phyloP scores from a whole-genome alignment of 2,329 filamentous ascomycete species.

The Aspergillus tanneri region DNA sequence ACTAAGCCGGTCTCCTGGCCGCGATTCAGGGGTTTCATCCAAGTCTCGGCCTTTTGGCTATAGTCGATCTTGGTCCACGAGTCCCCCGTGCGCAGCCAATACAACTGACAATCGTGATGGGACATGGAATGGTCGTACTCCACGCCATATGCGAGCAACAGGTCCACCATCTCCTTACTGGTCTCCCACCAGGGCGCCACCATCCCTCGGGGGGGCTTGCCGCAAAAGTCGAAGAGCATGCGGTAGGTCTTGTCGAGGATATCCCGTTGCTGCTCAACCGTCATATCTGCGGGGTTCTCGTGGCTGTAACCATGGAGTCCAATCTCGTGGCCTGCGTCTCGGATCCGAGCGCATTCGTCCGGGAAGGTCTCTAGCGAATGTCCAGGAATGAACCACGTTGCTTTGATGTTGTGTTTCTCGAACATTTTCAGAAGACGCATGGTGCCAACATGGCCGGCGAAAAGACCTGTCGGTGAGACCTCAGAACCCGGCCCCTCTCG shows the following conservation, averaged over 20 bases:
- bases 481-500: background rate
- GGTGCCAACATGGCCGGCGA: constrained; percentile 66
- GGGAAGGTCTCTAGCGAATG: constrained; percentile 66
- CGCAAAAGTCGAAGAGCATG: constrained; percentile 70
- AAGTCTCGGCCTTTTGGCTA: constrained; percentile 41
- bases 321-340: constrained; percentile 64
- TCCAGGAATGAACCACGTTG: constrained; percentile 65
- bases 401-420: constrained; percentile 69
- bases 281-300: constrained; percentile 72
- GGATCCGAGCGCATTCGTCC: constrained; percentile 61
- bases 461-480: constrained; percentile 52
- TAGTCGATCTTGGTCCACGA: constrained; percentile 49
- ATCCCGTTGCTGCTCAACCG: constrained; percentile 70
- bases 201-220: constrained; percentile 70
- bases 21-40: constrained; percentile 52
- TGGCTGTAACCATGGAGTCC: constrained; percentile 72
- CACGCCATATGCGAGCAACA: constrained; percentile 45
- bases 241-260: constrained; percentile 75
- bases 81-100: constrained; percentile 46
- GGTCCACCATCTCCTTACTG: constrained; percentile 61
- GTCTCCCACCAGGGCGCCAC: constrained; percentile 78
- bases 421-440: constrained; percentile 68
- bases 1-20: constrained; percentile 43
- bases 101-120: constrained; percentile 48
- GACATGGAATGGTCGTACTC: constrained; percentile 48